Base-by-base conservation (phyloP, 345 rosid species). In the Jatropha curcas region DNA sequence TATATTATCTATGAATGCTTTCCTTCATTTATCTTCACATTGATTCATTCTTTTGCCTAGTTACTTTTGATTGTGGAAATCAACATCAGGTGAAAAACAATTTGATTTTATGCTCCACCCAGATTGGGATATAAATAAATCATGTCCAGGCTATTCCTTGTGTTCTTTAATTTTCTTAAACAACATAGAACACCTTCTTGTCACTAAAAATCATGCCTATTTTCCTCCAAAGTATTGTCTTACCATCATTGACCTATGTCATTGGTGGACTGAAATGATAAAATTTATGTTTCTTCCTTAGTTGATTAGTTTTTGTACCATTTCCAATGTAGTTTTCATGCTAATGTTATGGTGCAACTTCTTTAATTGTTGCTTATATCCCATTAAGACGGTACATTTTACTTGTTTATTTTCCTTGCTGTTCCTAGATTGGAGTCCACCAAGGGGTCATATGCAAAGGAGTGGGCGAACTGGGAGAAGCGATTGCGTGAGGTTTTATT, bases 391-490 rank as follows among this genome's bases (percentile, higher is more conserved):
- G 34, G 11, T 61, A 22, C 20, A 28, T 9, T 62, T 61, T 50
- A 65, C 46, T n/a, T 70, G 28, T n/a, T 57, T 60, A 43, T 77
- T 66, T 68, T 67, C 43, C 19, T 45, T 71, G 33, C n/a, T 71
- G 35, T 70, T 60, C 16, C 52, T 77, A 95, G 99, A 78, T 82
- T 84, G 86, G 99, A 92, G 64, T 82, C 98, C 22, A 80, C 86
- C 33, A 89, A 92, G 77, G 97, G 96, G 61, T 63, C 92, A 48
- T 95, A 87, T 73, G 85, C 82, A 63, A 81, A 79, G 69, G 94
- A 89, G 74, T 95, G 98, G 97, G 74, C 77, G 58, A 86, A 90
- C 74, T 95, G 98, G 99, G 99, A 95, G 84, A 87, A 86, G 76
- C 80, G 79, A 60, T 76, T 92, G 75, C 87, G 93, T 7, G 83